Percentiles rank a stretch among this genome's conserved stretches.
These are phyloP conservation scores for Pseudonitzschia pungens DNA, from an alignment of 108 stramenopile species.

Conservation along the genomic window DNA sequence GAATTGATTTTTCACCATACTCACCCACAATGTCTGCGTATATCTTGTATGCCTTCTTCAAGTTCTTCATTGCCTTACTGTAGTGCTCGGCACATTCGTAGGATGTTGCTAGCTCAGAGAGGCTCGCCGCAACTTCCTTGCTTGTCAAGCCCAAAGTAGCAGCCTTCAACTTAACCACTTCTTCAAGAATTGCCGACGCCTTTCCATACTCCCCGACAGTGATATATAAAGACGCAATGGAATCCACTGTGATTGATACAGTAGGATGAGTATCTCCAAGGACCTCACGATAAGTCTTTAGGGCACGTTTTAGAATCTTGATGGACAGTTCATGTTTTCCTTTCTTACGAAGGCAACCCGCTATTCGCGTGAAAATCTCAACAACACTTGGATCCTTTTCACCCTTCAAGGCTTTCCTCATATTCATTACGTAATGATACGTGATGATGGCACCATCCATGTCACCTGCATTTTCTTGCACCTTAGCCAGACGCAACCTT, in stretches of 20 bases:
- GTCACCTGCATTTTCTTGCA: constrained; percentile 46
- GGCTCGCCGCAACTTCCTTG: constrained; percentile 47
- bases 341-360: constrained; percentile 42
- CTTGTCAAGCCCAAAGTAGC: constrained; percentile 47
- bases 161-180: constrained; percentile 65
- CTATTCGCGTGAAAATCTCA: constrained; percentile 33
- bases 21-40: constrained; percentile 46
- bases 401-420: constrained; percentile 48
- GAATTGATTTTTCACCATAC: constrained; percentile 43
- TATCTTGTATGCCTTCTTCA: constrained; percentile 68
- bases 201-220: constrained; percentile 57
- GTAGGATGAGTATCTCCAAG: constrained; percentile 47
- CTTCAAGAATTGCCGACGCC: constrained; percentile 55
- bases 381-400: constrained; percentile 37
- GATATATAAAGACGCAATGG: constrained; percentile 56
- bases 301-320: constrained; percentile 56
- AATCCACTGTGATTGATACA: constrained; percentile 57
- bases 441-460: constrained; percentile 46
- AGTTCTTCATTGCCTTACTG: constrained; percentile 50
- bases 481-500: constrained; percentile 40
- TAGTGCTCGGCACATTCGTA: constrained; percentile 59
- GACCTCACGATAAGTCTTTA: constrained; percentile 55
- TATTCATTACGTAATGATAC: constrained; percentile 42
- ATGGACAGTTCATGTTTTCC: constrained; percentile 50
- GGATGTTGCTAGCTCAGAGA: constrained; percentile 49